Base-by-base conservation (phyloP, 176 grass and related monocot species). In the Aegilops longissima region DNA sequence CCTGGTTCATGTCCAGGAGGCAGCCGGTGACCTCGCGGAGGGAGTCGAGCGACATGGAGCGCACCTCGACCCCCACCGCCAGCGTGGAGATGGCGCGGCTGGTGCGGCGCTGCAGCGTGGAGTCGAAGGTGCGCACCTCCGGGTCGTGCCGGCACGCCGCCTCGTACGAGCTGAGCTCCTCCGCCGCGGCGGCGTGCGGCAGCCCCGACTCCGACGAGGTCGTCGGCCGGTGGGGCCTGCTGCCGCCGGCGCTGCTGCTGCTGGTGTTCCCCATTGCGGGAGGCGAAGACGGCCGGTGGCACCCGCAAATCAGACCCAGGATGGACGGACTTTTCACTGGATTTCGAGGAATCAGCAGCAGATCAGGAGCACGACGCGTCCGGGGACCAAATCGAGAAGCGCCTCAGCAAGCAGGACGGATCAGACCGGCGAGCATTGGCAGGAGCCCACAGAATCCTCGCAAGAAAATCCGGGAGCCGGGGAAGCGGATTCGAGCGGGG, bases 1-100 rank as follows among this genome's bases (percentile, higher is more conserved):
- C 96, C 85, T 98, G 93, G 92, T 98, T 98, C 96, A 98, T 98
- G 87, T 98, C 93, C 66, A 98, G 86, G 73, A 95, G 92, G 93
- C 88, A 94, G 70, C 93, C 93, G 24, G 92, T 98, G 76, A 98
- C 96, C 90, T 92, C 93, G 9, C 90, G 87, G 54, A 96, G 90
- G 51, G 96, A 95, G 49, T 90, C 88, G 47, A 98, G 89, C 44
- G 96, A 98, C 78, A 98, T 66, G 16, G 96, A 84, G 17, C 88
- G 88, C 67, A 95, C 91, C 87, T 98, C 93, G 44, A 98, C 96
- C 63, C 93, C 96, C 73, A 86, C 85, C 8, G 96, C 96, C 67
- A 98, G 90, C 79, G 93, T 91, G 9, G 96, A 88, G 86, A 98
- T 94, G 84, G 84, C 93, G 45, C 85, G 93, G 90, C 88, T 98